A percentile compares a stretch with the other conserved stretches of the same genome.
phyloP scores from a whole-genome alignment of 805 yeast species.

The Lachancea sp. region DNA sequence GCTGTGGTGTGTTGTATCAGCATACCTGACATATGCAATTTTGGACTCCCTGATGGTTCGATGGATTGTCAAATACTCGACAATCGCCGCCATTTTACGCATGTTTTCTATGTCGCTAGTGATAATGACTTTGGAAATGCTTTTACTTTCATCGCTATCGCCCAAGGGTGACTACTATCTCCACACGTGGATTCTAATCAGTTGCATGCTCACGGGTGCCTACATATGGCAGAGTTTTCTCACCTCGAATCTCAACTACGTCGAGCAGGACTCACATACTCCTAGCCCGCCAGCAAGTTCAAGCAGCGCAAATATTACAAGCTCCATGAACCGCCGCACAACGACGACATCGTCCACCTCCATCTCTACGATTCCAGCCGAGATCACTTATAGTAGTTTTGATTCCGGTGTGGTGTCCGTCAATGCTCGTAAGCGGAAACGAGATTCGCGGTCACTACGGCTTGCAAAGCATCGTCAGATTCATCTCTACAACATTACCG shows the following conservation, averaged over 20 bases:
- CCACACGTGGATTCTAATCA: slow-evolving; percentile 89
- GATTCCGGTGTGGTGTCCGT: no score
- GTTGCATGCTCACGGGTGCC: slow-evolving; percentile 72
- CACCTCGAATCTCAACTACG: slow-evolving; percentile 60
- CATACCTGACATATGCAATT: slow-evolving; percentile 74
- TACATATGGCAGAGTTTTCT: slow-evolving; percentile 84
- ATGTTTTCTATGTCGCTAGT: slow-evolving; percentile 78
- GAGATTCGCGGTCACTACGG: slow-evolving; percentile 29
- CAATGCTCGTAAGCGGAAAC: slow-evolving; percentile 18
- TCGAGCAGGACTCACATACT: slow-evolving; percentile 24
- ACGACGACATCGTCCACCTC: background rate
- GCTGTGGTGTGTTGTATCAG: slow-evolving; percentile 89
- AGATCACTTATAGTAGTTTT: no score
- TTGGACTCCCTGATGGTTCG: slow-evolving; percentile 86
- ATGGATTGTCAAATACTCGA: slow-evolving; percentile 88
- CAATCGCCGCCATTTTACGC: slow-evolving; percentile 80
- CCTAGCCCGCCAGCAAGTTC: background rate
- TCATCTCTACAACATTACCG: slow-evolving; percentile 82
- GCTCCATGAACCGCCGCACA: background rate
- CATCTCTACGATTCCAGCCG: background rate
- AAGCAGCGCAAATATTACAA: background rate
- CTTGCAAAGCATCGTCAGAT: slow-evolving; percentile 49
- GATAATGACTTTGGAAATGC: slow-evolving; percentile 61
- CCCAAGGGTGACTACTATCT: slow-evolving; percentile 66
- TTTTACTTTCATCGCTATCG: slow-evolving; percentile 60